Conservation (phyloP, 2,329 filamentous ascomycete species). For the Uncinocarpus reesii region DNA sequence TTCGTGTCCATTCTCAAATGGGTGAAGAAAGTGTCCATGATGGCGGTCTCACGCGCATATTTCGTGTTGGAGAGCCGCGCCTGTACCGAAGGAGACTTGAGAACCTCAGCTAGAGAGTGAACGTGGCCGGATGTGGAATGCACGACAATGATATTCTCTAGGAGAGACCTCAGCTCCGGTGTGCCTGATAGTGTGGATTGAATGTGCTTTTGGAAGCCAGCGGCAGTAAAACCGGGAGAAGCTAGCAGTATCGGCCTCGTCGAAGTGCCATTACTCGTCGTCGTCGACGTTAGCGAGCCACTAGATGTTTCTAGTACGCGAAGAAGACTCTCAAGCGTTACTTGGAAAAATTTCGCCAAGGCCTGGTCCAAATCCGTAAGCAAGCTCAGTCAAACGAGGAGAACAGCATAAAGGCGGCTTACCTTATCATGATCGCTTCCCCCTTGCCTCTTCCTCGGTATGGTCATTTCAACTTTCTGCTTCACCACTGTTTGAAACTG, state of each 20-base stretch:
- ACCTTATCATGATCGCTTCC: conserved; percentile 43
- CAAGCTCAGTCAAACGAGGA: background rate
- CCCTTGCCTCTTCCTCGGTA: conserved; percentile 40
- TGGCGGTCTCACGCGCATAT: conserved; percentile 68
- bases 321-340: conserved; percentile 62
- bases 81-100: conserved; percentile 69
- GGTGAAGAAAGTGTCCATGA: conserved; percentile 76
- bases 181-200: conserved; percentile 53
- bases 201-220: conserved; percentile 67
- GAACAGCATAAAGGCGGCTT: conserved; percentile 1
- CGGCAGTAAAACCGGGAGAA: conserved; percentile 77
- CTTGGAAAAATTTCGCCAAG: conserved; percentile 67
- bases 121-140: conserved; percentile 79
- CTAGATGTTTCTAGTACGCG: conserved; percentile 63
- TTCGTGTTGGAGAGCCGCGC: conserved; percentile 74
- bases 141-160: conserved; percentile 55
- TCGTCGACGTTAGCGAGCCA: conserved; percentile 29
- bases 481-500: conserved; percentile 42
- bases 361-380: conserved; percentile 37
- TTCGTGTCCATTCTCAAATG: conserved; percentile 75
- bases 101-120: conserved; percentile 76
- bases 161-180: conserved; percentile 53
- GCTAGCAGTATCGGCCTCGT: conserved; percentile 64
- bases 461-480: conserved; percentile 40
- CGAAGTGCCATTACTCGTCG: conserved; percentile 36